phyloP scores from a whole-genome alignment of 305 asterid species.

The Lippia alba region DNA sequence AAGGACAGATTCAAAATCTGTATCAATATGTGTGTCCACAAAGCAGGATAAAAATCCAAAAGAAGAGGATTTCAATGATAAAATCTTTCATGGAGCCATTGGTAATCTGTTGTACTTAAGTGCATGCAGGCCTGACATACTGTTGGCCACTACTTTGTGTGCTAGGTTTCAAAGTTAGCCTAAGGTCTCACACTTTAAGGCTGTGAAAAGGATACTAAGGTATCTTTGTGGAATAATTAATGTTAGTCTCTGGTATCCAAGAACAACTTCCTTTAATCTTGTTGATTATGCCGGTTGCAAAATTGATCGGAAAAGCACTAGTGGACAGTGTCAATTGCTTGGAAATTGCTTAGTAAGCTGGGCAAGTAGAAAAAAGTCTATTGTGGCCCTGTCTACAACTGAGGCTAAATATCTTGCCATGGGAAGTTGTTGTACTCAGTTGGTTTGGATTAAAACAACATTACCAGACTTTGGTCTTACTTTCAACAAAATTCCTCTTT shows the following conservation, averaged over 20 bases:
- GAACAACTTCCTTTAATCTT: no score
- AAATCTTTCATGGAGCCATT: background rate
- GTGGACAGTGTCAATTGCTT: no score
- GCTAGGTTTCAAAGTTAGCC: background rate
- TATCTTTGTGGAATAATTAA: no score
- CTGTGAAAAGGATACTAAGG: no score
- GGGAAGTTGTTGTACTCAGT: background rate
- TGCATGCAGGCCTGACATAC: background rate
- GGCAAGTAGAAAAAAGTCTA: background rate
- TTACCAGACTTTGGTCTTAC: background rate
- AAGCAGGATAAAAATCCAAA: no score
- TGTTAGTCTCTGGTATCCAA: no score
- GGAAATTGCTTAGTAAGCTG: no score
- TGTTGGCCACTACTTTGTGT: background rate
- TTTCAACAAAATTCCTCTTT: background rate
- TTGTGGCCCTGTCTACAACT: background rate
- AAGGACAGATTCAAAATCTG: background rate
- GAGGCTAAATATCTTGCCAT: background rate
- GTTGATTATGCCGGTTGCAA: no score
- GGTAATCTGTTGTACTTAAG: background rate
- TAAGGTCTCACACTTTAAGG: no score
- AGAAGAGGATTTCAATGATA: no score
- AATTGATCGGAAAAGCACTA: no score
- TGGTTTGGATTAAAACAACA: background rate
- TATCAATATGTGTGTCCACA: no score